phyloP scores from a whole-genome alignment of 2,329 filamentous ascomycete genomes.

The Cytospora chrysosperma region DNA sequence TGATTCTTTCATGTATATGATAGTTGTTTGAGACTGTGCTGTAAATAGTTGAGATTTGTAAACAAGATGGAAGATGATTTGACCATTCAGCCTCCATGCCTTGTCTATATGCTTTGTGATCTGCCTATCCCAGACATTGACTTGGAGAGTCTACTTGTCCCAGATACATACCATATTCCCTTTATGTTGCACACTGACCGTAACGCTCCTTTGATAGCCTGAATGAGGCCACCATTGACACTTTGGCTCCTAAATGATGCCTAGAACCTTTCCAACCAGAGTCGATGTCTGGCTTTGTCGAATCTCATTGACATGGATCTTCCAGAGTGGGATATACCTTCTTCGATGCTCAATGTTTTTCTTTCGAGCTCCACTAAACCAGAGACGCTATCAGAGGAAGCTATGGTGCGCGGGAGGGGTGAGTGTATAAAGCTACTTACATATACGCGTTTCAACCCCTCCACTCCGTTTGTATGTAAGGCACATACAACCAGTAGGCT shows the following conservation, averaged over 20 bases:
- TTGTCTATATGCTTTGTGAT: not conserved
- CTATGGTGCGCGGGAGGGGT: too few species aligned
- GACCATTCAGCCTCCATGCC: not conserved
- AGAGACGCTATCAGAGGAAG: not conserved
- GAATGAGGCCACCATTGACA: too few species aligned
- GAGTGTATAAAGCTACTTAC: too few species aligned
- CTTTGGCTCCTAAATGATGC: too few species aligned
- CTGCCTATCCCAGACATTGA: not conserved
- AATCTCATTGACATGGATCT: not conserved
- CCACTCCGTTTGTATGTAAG: not conserved
- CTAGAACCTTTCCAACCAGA: too few species aligned
- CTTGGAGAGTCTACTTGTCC: not conserved
- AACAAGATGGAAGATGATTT: not conserved
- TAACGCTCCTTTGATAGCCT: too few species aligned
- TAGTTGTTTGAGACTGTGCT: not conserved
- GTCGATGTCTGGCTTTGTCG: not conserved
- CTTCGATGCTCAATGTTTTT: not conserved
- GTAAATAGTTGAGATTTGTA: conserved; percentile 10
- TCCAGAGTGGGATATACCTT: too few species aligned
- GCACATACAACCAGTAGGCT: not conserved
- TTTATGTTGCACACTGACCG: not conserved
- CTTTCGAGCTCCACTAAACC: not conserved
- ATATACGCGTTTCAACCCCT: not conserved
- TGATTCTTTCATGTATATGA: not conserved
- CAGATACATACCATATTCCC: not conserved